Percentiles rank a stretch among this genome's conserved stretches.
Conservation (phyloP, 2,329 filamentous ascomycete genomes). For the Stagonosporopsis rhizophila region DNA sequence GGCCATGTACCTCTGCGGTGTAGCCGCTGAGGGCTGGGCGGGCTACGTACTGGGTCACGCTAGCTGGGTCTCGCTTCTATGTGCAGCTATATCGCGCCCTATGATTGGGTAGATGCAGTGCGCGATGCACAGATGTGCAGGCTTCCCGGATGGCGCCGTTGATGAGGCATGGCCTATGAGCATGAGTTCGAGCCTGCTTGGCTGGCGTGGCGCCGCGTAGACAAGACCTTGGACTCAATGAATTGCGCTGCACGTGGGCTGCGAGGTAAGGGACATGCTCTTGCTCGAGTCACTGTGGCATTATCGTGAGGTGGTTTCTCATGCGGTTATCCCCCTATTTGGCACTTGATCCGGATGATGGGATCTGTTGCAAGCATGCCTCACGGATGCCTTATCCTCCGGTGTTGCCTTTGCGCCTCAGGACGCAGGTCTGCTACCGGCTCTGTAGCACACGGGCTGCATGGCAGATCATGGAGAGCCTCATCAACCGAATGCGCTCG, state of each 20-base stretch:
- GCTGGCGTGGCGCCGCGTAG: slow-evolving; percentile 21
- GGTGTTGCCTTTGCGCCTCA: slow-evolving; percentile 36
- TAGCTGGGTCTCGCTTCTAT: slow-evolving; percentile 3
- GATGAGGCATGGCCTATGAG: slow-evolving; percentile 25
- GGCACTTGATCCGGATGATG: slow-evolving; percentile 9
- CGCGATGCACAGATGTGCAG: slow-evolving; percentile 35
- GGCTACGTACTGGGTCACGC: slow-evolving; percentile 3
- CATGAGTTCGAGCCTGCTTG: slow-evolving; percentile 20
- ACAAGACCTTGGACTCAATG: slow-evolving; percentile 13
- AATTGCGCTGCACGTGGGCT: slow-evolving; percentile 31
- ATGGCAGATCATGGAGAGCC: slow-evolving; percentile 19
- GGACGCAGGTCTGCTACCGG: slow-evolving; percentile 20
- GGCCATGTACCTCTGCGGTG: slow-evolving; percentile 21
- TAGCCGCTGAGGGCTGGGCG: slow-evolving; percentile 34
- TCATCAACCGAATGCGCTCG: slow-evolving; percentile 20
- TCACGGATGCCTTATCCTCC: slow-evolving; percentile 47
- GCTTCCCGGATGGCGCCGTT: slow-evolving; percentile 27
- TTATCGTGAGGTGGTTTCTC: slow-evolving; percentile 7
- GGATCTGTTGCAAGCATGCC: slow-evolving; percentile 22
- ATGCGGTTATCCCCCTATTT: slow-evolving; percentile 19
- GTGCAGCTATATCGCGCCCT: background rate
- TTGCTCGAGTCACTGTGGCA: slow-evolving; percentile 11
- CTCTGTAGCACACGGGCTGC: slow-evolving; percentile 13
- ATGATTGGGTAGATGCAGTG: slow-evolving; percentile 30
- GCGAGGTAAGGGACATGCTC: slow-evolving; percentile 14